Evolutionary conservation across 768 basidiomycete species (phyloP).

Genomic region (Dentipellis sp.): DNA sequence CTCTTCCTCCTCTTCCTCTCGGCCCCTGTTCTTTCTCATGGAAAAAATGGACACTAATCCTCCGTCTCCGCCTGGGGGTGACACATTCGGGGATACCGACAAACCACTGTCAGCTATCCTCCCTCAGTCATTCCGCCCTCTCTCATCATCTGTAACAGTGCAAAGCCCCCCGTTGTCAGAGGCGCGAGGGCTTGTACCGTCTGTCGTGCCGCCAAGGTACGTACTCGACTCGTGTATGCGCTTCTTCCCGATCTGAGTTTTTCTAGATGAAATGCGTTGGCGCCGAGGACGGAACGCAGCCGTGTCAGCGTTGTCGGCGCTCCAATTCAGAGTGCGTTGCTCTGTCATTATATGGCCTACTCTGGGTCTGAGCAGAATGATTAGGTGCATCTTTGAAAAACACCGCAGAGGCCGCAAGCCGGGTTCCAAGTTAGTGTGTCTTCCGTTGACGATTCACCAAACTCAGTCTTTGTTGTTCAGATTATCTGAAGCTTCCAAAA

Average conservation of each 20-base stretch:
- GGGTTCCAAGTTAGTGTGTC: slow-evolving; percentile 67
- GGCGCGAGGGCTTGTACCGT: slow-evolving; percentile 70
- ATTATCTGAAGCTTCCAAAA: slow-evolving; percentile 82
- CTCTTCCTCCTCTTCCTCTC: neutral
- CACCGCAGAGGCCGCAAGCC: slow-evolving; percentile 84
- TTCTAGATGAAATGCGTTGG: slow-evolving; percentile 86
- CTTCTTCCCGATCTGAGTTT: slow-evolving; percentile 1
- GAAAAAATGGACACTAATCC: neutral
- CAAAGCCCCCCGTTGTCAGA: slow-evolving; percentile 35
- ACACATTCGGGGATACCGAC: neutral
- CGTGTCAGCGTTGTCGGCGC: slow-evolving; percentile 79
- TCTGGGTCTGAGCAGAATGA: slow-evolving; percentile 9
- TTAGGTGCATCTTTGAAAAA: slow-evolving; percentile 80
- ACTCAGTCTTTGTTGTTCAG: slow-evolving; percentile 27
- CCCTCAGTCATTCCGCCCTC: neutral
- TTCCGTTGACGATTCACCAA: neutral
- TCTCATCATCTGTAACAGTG: slow-evolving; percentile 15
- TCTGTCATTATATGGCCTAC: slow-evolving; percentile 5
- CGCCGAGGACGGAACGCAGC: slow-evolving; percentile 74
- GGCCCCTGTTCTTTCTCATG: neutral
- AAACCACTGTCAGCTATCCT: neutral
- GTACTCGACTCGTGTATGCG: neutral
- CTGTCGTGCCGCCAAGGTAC: slow-evolving; percentile 76
- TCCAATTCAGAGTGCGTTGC: slow-evolving; percentile 48
- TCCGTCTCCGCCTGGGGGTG: neutral